A percentile compares a stretch with the other conserved stretches of the same genome.
phyloP scores from a whole-genome alignment of 352 stramenopile species.

The Globisporangium heterothallicum region DNA sequence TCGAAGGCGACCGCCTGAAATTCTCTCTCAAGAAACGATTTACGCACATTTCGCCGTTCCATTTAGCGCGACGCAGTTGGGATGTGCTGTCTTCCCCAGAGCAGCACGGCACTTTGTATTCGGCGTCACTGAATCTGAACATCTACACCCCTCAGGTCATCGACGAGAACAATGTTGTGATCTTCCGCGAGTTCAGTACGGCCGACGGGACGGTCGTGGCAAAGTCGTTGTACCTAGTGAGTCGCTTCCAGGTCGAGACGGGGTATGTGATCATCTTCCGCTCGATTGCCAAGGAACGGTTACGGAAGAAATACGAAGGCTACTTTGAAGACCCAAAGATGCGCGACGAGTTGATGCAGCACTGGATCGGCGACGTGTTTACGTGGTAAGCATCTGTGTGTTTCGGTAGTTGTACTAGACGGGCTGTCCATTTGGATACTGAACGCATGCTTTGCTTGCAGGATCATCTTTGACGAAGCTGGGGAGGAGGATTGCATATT shows the following conservation, averaged over 20 bases:
- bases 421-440: too few relatives aligned
- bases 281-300: constrained; percentile 21
- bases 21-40: constrained; percentile 33
- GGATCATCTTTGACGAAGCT: constrained; percentile 35
- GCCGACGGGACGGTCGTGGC: constrained; percentile 16
- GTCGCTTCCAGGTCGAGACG: constrained; percentile 27
- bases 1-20: constrained; percentile 19
- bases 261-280: constrained; percentile 45
- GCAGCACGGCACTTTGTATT: constrained; percentile 30
- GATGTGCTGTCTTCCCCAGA: constrained; percentile 13
- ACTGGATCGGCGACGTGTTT: constrained; percentile 64
- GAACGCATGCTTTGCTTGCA: constrained; percentile 9
- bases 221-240: constrained; percentile 47
- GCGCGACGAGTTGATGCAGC: not conserved
- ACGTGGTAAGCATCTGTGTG: constrained; percentile 30
- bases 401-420: not conserved
- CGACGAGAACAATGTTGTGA: constrained; percentile 58
- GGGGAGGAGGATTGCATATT: constrained; percentile 29
- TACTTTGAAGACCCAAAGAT: not conserved
- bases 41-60: constrained; percentile 7
- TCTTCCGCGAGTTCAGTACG: constrained; percentile 39
- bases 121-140: constrained; percentile 33
- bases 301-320: constrained; percentile 2
- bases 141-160: constrained; percentile 40
- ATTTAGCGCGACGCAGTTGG: constrained; percentile 21